These are phyloP conservation scores for Pelagomonas calceolata DNA, from an alignment of 108 stramenopile species.

Conservation along the genomic window DNA sequence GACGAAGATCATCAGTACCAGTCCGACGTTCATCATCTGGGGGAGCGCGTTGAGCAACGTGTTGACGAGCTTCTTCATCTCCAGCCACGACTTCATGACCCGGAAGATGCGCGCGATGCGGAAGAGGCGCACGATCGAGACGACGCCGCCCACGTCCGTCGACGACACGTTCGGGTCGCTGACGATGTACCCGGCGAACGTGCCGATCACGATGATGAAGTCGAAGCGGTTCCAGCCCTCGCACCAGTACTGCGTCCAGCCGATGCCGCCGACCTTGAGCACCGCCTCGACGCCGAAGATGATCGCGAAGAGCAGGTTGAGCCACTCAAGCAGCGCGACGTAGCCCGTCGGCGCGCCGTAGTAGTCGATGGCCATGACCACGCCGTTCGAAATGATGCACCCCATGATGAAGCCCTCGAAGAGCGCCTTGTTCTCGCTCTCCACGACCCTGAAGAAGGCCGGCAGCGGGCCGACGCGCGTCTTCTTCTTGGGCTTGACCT, in stretches of 20 bases:
- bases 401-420: slow-evolving; percentile 42
- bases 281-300: slow-evolving; percentile 46
- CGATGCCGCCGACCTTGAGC: slow-evolving; percentile 37
- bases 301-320: slow-evolving; percentile 38
- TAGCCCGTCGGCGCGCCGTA: slow-evolving; percentile 30
- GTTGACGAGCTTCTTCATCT: slow-evolving; percentile 40
- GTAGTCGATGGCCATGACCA: slow-evolving; percentile 32
- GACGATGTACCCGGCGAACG: not conserved
- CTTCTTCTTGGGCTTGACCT: slow-evolving; percentile 28
- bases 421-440: not conserved
- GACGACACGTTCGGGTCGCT: no score
- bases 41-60: slow-evolving; percentile 48
- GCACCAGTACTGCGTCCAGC: slow-evolving; percentile 28
- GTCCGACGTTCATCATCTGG: slow-evolving; percentile 48
- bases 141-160: slow-evolving; percentile 23
- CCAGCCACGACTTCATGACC: slow-evolving; percentile 37
- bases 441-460: not conserved
- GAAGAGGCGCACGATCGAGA: slow-evolving; percentile 39
- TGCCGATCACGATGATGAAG: slow-evolving; percentile 41
- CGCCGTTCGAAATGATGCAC: slow-evolving; percentile 38
- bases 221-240: slow-evolving; percentile 56
- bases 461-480: slow-evolving; percentile 14
- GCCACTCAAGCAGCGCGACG: slow-evolving; percentile 11
- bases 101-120: slow-evolving; percentile 53
- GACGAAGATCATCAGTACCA: slow-evolving; percentile 45